phyloP scores from a whole-genome alignment of 148 eudicot species.

The Tetragonia tetragonoides region DNA sequence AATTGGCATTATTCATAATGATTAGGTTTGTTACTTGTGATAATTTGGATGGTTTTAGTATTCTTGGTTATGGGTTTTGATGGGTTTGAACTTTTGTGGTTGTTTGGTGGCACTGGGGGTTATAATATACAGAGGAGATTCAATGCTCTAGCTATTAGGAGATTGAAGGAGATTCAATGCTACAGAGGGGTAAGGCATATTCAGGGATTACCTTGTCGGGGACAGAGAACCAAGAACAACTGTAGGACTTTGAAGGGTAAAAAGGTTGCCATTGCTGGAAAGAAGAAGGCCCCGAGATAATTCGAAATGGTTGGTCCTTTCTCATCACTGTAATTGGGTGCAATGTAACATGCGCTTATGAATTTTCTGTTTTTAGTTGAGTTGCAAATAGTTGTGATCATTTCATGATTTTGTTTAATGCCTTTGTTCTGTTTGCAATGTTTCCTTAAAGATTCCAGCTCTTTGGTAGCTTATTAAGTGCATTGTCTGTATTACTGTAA shows the following conservation, averaged over 20 bases:
- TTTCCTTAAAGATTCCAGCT: not conserved
- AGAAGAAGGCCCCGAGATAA: conserved; percentile 59
- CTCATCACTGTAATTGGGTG: not conserved
- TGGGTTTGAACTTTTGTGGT: not conserved
- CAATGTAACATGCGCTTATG: not conserved
- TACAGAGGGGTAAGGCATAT: conserved; percentile 66
- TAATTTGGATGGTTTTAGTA: not conserved
- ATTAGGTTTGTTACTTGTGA: not conserved
- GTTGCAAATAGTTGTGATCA: conserved; percentile 7
- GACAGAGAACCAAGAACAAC: conserved; percentile 64
- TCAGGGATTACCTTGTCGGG: conserved; percentile 57
- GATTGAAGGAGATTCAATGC: conserved; percentile 64
- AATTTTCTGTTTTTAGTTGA: not conserved
- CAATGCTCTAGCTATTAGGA: conserved; percentile 45
- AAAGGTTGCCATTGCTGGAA: conserved; percentile 49
- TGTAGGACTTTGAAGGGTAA: conserved; percentile 63
- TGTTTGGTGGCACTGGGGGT: not conserved
- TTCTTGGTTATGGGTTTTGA: not conserved
- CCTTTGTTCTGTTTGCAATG: not conserved
- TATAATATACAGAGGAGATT: conserved; percentile 47
- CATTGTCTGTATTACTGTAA: not conserved
- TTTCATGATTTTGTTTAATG: not conserved
- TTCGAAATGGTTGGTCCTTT: not conserved
- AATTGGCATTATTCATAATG: no score
- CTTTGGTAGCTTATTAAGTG: not conserved